phyloP scores from a whole-genome alignment of 2,329 filamentous ascomycete species.

The Stachybotrys chlorohalonatus region DNA sequence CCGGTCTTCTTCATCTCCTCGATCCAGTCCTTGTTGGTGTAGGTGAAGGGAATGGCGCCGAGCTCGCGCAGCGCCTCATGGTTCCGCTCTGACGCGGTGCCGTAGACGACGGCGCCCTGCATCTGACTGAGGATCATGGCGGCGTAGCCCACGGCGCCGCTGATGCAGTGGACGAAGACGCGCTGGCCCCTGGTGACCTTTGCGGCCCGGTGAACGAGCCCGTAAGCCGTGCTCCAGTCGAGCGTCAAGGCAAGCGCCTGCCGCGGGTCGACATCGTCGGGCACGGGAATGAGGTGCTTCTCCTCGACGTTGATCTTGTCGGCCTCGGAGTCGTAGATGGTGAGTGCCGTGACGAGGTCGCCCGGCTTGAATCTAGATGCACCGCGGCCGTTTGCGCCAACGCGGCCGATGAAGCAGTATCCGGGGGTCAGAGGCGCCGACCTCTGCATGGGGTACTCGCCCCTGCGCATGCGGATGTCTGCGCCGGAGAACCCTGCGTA shows the following conservation, averaged over 20 bases:
- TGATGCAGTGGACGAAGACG: constrained; percentile 41
- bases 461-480: constrained; percentile 40
- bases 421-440: constrained; percentile 37
- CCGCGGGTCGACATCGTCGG: constrained; percentile 27
- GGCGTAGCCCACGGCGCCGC: constrained; percentile 38
- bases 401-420: constrained; percentile 36
- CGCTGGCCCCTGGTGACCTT: constrained; percentile 31
- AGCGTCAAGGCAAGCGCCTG: constrained; percentile 30
- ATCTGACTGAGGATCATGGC: constrained; percentile 30
- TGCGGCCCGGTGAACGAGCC: constrained; percentile 25
- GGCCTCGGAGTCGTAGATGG: constrained; percentile 32
- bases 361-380: constrained; percentile 20
- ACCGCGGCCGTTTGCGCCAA: constrained; percentile 27
- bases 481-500: constrained; percentile 37
- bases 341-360: constrained; percentile 24
- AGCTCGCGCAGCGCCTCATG: constrained; percentile 27
- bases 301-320: constrained; percentile 36
- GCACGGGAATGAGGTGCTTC: constrained; percentile 33
- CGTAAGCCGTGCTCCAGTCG: constrained; percentile 36
- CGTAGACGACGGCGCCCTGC: constrained; percentile 37
- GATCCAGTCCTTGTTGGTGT: constrained; percentile 41
- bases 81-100: constrained; percentile 37
- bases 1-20: constrained; percentile 31
- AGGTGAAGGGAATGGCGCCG: constrained; percentile 34
- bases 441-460: constrained; percentile 35